phyloP scores from a whole-genome alignment of 805 yeast genomes.

The Phaffomyces antillensis region DNA sequence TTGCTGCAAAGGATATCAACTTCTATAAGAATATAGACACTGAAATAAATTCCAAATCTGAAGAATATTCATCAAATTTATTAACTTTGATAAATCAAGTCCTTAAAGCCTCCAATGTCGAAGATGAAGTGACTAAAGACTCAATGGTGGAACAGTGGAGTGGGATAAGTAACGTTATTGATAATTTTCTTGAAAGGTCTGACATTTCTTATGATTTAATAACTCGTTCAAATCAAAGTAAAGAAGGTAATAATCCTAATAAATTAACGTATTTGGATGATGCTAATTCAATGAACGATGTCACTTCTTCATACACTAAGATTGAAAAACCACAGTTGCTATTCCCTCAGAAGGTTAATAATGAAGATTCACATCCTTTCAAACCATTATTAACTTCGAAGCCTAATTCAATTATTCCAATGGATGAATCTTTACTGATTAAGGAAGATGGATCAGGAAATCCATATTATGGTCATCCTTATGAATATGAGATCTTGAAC shows the following conservation, averaged over 20 bases:
- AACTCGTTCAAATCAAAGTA: slow-evolving; percentile 11
- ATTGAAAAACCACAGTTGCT: slow-evolving; percentile 61
- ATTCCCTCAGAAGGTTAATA: slow-evolving; percentile 50
- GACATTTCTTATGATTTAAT: slow-evolving; percentile 58
- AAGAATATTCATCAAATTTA: slow-evolving; percentile 34
- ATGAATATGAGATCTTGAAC: slow-evolving; percentile 61
- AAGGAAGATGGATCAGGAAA: slow-evolving; percentile 37
- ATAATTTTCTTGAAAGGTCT: slow-evolving; percentile 65
- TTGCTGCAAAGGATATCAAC: slow-evolving; percentile 75
- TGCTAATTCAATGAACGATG: slow-evolving; percentile 13
- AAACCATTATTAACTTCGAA: slow-evolving; percentile 64
- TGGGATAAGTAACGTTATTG: slow-evolving; percentile 53
- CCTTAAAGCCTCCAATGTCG: slow-evolving; percentile 24
- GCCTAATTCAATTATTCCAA: slow-evolving; percentile 58
- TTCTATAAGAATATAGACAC: slow-evolving; percentile 63
- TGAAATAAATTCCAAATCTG: slow-evolving; percentile 32
- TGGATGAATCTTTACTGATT: slow-evolving; percentile 42
- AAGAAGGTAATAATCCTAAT: slow-evolving; percentile 1
- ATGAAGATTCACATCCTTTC: slow-evolving; percentile 65
- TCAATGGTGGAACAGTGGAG: slow-evolving; percentile 41
- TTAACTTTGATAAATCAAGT: slow-evolving; percentile 41
- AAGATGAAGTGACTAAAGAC: slow-evolving; percentile 38
- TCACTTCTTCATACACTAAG: slow-evolving; percentile 22
- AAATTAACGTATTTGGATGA: slow-evolving; percentile 47
- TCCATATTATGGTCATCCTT: slow-evolving; percentile 70